A percentile compares a stretch with the other conserved stretches of the same genome.
Evolutionary conservation across 179 eudicot genomes (phyloP).

Genomic region (Nepenthes alata): DNA sequence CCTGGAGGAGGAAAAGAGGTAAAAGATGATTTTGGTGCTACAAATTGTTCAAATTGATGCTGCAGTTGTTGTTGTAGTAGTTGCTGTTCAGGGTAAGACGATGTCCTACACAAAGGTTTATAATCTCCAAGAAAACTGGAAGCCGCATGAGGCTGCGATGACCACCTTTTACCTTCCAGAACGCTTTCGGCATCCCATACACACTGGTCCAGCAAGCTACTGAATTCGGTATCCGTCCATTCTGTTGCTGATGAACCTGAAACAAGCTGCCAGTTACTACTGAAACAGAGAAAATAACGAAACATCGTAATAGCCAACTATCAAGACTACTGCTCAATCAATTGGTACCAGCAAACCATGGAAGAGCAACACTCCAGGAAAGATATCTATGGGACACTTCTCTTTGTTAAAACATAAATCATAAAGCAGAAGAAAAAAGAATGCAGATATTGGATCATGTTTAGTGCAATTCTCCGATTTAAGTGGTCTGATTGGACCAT

Average conservation of each 20-base stretch:
- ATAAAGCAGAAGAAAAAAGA: too few species aligned
- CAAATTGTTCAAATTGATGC: slow-evolving; percentile 38
- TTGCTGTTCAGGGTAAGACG: slow-evolving; percentile 28
- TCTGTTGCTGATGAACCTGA: slow-evolving; percentile 68
- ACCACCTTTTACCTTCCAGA: slow-evolving; percentile 50
- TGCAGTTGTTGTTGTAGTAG: slow-evolving; percentile 34
- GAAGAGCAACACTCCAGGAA: too few species aligned
- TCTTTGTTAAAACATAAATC: too few species aligned
- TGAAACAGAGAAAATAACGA: neutral
- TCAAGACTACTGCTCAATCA: too few species aligned
- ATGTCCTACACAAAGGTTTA: slow-evolving; percentile 49
- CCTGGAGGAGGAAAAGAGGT: slow-evolving; percentile 55
- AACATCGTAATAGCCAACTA: neutral
- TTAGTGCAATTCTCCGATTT: too few species aligned
- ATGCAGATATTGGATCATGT: too few species aligned
- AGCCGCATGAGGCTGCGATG: slow-evolving; percentile 52
- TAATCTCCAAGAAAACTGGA: slow-evolving; percentile 29
- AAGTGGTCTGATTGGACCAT: too few species aligned
- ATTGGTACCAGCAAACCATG: neutral
- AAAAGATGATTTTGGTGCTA: slow-evolving; percentile 41
- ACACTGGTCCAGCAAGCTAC: slow-evolving; percentile 42
- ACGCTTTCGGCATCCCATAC: slow-evolving; percentile 34
- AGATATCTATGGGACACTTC: too few species aligned
- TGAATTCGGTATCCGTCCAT: slow-evolving; percentile 36
- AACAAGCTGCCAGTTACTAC: slow-evolving; percentile 2